Evolutionary conservation across 768 basidiomycete genomes (phyloP).

Genomic region (Trametes elegans): DNA sequence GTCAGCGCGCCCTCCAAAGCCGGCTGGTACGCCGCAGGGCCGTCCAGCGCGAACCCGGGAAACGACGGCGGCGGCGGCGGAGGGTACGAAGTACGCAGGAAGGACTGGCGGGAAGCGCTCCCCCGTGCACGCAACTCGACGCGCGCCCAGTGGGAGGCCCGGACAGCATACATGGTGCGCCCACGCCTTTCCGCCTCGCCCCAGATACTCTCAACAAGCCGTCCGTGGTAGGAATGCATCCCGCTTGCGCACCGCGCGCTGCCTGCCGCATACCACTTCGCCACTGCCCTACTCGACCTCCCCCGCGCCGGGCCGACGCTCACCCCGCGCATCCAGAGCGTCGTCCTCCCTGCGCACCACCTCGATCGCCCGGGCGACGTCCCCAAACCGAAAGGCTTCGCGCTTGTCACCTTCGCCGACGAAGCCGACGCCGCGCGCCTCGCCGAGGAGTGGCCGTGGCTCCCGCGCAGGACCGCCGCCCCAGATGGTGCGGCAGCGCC

Average conservation of each 20-base stretch:
- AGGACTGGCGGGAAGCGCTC: conserved; percentile 37
- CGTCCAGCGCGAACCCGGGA: conserved; percentile 17
- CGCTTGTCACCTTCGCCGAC: conserved; percentile 56
- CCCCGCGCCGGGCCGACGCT: neutral
- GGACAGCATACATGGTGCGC: conserved; percentile 69
- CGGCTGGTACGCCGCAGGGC: conserved; percentile 34
- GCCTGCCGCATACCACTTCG: conserved; percentile 48
- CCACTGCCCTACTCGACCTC: conserved; percentile 19
- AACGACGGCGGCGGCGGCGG: conserved; percentile 46
- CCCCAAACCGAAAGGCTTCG: conserved; percentile 73
- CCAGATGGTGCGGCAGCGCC: neutral
- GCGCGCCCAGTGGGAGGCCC: conserved; percentile 56
- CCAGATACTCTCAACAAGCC: neutral
- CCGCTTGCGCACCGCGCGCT: conserved; percentile 53
- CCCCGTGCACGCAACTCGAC: conserved; percentile 28
- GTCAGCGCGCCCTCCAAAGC: conserved; percentile 43
- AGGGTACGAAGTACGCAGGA: conserved; percentile 66
- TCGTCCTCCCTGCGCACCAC: conserved; percentile 62
- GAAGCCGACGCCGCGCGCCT: conserved; percentile 41
- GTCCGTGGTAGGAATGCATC: conserved; percentile 61
- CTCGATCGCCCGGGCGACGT: conserved; percentile 52
- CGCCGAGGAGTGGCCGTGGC: conserved; percentile 63
- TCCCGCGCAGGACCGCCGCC: conserved; percentile 19
- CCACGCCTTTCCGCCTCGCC: neutral
- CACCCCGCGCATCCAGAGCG: conserved; percentile 40